Conservation (phyloP, 208 protist genomes). For the Wallacemonas sp. region DNA sequence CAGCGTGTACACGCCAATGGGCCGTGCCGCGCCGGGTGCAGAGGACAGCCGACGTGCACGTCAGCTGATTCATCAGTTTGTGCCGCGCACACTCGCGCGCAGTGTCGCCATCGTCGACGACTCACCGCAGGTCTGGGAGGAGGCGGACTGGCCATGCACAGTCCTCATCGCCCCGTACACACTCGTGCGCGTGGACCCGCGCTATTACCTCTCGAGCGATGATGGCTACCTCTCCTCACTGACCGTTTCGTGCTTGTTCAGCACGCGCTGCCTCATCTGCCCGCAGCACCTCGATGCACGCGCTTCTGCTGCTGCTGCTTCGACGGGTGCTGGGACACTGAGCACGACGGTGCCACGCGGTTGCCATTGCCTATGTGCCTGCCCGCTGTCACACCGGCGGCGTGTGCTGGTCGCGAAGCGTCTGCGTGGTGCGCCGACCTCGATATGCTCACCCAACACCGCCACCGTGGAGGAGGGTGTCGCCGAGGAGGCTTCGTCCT, state of each 20-base stretch:
- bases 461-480: not conserved
- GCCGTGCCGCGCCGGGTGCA: not conserved
- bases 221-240: slow-evolving; percentile 44
- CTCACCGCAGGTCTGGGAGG: slow-evolving; percentile 65
- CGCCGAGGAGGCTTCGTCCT: not conserved
- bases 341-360: too few species aligned
- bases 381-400: not conserved
- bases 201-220: slow-evolving; percentile 40
- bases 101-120: slow-evolving; percentile 79
- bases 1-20: too few species aligned
- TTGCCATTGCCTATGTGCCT: not conserved
- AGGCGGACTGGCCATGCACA: slow-evolving; percentile 66
- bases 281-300: slow-evolving; percentile 8
- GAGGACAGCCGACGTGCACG: slow-evolving; percentile 16
- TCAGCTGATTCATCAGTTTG: not conserved
- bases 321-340: too few species aligned
- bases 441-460: not conserved
- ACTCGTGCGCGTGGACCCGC: slow-evolving; percentile 57
- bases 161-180: slow-evolving; percentile 75
- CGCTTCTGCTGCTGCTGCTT: not conserved
- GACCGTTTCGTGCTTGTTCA: slow-evolving; percentile 54
- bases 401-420: not conserved
- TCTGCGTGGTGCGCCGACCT: not conserved
- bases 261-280: slow-evolving; percentile 47
- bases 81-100: slow-evolving; percentile 19